Conservation (phyloP, 2,329 filamentous ascomycete genomes). For the Aspergillus ibericus region DNA sequence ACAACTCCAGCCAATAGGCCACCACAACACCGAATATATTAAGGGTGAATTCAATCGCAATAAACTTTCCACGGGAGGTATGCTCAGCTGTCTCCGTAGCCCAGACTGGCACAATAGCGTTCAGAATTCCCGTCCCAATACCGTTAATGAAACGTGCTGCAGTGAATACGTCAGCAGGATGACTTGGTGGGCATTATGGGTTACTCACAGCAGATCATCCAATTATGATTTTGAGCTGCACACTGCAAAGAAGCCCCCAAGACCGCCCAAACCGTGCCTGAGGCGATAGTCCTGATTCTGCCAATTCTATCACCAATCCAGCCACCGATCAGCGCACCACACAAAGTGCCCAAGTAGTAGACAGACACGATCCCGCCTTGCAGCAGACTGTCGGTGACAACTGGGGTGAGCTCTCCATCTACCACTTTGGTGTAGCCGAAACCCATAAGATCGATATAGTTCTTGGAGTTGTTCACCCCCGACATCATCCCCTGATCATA, state of each 20-base stretch:
- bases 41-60: constrained; percentile 70
- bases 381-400: constrained; percentile 60
- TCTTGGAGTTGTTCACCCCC: constrained; percentile 64
- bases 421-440: constrained; percentile 60
- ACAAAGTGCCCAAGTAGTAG: constrained; percentile 61
- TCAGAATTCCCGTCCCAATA: constrained; percentile 68
- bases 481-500: constrained; percentile 59
- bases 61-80: constrained; percentile 66
- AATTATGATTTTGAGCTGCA: constrained; percentile 63
- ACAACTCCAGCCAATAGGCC: constrained; percentile 62
- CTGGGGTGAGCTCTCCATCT: constrained; percentile 47
- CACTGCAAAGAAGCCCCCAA: constrained; percentile 65
- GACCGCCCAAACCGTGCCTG: constrained; percentile 59
- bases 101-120: constrained; percentile 70
- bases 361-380: constrained; percentile 64
- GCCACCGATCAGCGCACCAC: constrained; percentile 64
- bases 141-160: constrained; percentile 61
- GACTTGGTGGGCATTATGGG: neutral
- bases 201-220: constrained; percentile 66
- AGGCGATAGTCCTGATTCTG: constrained; percentile 63
- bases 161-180: neutral
- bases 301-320: constrained; percentile 64
- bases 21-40: constrained; percentile 71
- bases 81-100: constrained; percentile 69
- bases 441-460: constrained; percentile 66